Evolutionary conservation across 2,329 filamentous ascomycete species (phyloP).

Genomic region (Colletotrichum sp.): DNA sequence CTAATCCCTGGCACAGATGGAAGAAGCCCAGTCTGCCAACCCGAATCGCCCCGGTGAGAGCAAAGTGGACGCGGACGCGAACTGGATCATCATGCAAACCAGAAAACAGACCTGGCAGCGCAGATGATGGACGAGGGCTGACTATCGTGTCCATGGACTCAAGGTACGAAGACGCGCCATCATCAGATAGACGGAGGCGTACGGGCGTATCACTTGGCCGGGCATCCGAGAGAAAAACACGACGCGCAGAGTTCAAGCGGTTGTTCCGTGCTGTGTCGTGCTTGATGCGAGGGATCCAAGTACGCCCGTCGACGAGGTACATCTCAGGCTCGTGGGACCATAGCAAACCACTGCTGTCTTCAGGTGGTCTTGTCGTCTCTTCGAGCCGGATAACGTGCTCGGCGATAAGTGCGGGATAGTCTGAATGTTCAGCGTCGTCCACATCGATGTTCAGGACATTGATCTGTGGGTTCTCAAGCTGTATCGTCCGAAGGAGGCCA

Average conservation of each 20-base stretch:
- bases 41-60: neutral
- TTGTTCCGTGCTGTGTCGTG: neutral
- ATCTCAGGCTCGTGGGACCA: neutral
- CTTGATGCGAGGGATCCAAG: slow-evolving; percentile 4
- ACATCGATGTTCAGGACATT: slow-evolving; percentile 11
- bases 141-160: neutral
- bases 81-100: neutral
- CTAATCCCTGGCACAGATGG: neutral
- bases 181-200: neutral
- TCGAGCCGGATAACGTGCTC: neutral
- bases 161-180: neutral
- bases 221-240: neutral
- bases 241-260: neutral
- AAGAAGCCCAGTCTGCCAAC: neutral
- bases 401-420: neutral
- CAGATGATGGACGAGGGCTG: neutral
- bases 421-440: neutral
- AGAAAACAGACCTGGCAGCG: neutral
- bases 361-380: neutral
- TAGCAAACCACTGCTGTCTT: neutral
- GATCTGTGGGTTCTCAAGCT: neutral
- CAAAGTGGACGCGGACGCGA: neutral
- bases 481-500: slow-evolving; percentile 8
- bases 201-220: neutral
- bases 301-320: neutral